A percentile compares a stretch with the other conserved stretches of the same genome.
These are phyloP conservation scores for Coix lacrymajobi DNA, from an alignment of 176 grass and related monocot species.

Conservation along the genomic window DNA sequence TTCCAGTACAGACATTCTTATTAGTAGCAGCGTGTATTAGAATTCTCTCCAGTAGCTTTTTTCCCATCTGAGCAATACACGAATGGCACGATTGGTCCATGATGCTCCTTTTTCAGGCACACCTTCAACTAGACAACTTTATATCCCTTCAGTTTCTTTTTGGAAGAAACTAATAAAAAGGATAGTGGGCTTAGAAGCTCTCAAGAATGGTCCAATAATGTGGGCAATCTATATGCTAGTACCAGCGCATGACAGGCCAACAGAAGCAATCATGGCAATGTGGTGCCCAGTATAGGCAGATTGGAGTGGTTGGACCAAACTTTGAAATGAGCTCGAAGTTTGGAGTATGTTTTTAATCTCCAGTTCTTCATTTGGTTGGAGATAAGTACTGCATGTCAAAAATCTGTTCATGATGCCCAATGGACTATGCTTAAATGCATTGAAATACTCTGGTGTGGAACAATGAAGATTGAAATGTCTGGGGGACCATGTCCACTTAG, in stretches of 20 bases:
- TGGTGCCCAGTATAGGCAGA: constrained; percentile 8
- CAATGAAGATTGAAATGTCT: background rate
- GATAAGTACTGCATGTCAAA: constrained; percentile 2
- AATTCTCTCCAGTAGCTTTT: background rate
- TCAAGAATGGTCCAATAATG: constrained; percentile 38
- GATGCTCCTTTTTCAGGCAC: constrained; percentile 5
- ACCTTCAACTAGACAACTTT: background rate
- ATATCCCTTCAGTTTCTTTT: constrained; percentile 19
- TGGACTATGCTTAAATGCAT: constrained; percentile 17
- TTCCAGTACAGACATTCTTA: background rate
- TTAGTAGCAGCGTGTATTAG: background rate
- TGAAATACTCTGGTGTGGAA: background rate
- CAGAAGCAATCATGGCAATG: constrained; percentile 25
- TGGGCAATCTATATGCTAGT: constrained; percentile 14
- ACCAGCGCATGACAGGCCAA: constrained; percentile 10
- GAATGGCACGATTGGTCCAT: constrained; percentile 2
- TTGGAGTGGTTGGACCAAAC: background rate
- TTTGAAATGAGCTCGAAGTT: background rate
- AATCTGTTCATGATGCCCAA: background rate
- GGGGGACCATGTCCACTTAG: constrained; percentile 2
- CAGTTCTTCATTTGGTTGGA: constrained; percentile 8
- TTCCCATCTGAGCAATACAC: background rate
- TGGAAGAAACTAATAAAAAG: constrained; percentile 14
- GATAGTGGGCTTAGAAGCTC: background rate
- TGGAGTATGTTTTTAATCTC: constrained; percentile 5